Conservation (phyloP, 75 land plant species). For the Selaginella moellendorffii region DNA sequence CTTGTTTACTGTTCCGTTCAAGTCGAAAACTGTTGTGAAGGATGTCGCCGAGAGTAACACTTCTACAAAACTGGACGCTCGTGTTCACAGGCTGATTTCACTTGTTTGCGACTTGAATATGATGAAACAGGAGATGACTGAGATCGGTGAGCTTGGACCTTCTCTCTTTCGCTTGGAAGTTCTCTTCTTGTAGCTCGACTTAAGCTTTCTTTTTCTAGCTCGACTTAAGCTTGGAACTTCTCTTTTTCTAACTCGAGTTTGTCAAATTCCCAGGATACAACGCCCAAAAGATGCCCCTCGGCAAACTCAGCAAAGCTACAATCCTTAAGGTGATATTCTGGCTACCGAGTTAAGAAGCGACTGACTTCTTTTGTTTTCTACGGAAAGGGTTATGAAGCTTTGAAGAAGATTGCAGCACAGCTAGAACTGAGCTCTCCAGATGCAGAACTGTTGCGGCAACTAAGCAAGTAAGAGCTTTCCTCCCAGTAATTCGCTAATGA, state of each 20-base stretch:
- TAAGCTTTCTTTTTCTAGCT: too few species aligned
- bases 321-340: constrained; percentile 65
- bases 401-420: constrained; percentile 64
- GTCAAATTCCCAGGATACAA: constrained; percentile 49
- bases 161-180: too few species aligned
- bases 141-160: constrained; percentile 43
- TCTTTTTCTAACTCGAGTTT: too few species aligned
- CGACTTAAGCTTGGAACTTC: too few species aligned
- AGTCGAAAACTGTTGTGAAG: not conserved
- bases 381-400: constrained; percentile 75
- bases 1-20: not conserved
- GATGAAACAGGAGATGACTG: constrained; percentile 95
- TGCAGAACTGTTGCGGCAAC: not conserved
- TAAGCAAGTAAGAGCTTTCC: not conserved
- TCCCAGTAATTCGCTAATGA: too few species aligned
- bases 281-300: constrained; percentile 85
- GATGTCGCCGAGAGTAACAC: not conserved
- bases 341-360: too few species aligned
- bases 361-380: too few species aligned
- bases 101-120: constrained; percentile 73
- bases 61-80: constrained; percentile 38
- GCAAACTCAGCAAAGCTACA: constrained; percentile 88
- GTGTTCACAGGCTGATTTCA: constrained; percentile 56
- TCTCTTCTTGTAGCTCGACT: too few species aligned
- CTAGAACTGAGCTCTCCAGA: constrained; percentile 30